Evolutionary conservation across 2,329 filamentous ascomycete genomes (phyloP).

Genomic region (Truncatella angustata): DNA sequence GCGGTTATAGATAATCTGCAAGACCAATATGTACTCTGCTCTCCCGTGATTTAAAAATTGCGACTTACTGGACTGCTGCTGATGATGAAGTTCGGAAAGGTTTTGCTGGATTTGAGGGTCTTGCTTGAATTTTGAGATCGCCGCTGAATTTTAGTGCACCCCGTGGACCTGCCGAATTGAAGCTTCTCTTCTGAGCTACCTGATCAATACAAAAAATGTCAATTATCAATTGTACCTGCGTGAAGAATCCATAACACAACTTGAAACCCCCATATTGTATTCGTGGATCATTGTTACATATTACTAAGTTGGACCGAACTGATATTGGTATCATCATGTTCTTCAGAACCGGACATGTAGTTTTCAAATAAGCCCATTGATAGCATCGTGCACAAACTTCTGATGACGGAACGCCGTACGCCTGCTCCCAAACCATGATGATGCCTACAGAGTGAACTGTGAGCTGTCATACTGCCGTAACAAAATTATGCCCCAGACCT

Average conservation of each 20-base stretch:
- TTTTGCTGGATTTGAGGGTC: neutral
- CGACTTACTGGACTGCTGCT: neutral
- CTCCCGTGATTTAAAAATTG: neutral
- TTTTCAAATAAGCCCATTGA: too few species aligned
- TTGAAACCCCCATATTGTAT: neutral
- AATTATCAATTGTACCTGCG: neutral
- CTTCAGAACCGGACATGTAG: too few species aligned
- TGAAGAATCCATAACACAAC: neutral
- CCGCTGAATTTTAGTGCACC: conserved; percentile 5
- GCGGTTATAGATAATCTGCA: too few species aligned
- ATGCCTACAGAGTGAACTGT: neutral
- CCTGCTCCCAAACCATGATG: neutral
- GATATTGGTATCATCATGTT: too few species aligned
- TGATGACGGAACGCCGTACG: conserved; percentile 2
- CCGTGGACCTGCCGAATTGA: conserved; percentile 3
- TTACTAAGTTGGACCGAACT: too few species aligned
- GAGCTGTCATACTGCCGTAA: neutral
- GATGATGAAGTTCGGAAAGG: neutral
- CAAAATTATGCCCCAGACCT: conserved; percentile 1
- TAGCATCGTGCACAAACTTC: too few species aligned
- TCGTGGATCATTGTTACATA: too few species aligned
- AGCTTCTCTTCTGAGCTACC: neutral
- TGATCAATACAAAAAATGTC: neutral
- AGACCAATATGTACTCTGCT: neutral
- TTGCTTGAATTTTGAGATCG: conserved; percentile 8